phyloP scores from a whole-genome alignment of 305 asterid genomes.

The Vinca major region DNA sequence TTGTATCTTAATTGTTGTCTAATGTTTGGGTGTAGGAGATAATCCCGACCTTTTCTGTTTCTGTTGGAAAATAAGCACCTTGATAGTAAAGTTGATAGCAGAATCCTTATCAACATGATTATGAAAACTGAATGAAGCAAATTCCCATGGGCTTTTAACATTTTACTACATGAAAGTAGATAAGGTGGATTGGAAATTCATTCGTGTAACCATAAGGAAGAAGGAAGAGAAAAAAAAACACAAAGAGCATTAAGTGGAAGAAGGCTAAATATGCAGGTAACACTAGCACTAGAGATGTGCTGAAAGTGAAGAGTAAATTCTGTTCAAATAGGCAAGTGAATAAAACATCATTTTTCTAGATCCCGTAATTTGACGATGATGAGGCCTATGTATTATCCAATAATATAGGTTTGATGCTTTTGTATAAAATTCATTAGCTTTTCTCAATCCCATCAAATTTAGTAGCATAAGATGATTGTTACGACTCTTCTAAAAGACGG shows the following conservation, averaged over 20 bases:
- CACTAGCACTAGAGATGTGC: not conserved
- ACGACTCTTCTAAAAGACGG: not conserved
- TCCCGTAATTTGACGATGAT: not conserved
- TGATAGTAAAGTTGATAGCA: not conserved
- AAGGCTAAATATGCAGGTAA: not conserved
- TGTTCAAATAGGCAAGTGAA: not conserved
- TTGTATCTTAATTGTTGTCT: not conserved
- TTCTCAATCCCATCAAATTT: not conserved
- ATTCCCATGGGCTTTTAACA: not conserved
- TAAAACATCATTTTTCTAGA: not conserved
- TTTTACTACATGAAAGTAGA: not conserved
- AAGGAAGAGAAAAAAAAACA: not conserved
- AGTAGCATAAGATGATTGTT: not conserved
- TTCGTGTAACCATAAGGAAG: not conserved
- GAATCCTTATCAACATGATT: not conserved
- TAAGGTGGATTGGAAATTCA: no score
- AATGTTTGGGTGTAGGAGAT: not conserved
- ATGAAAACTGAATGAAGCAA: not conserved
- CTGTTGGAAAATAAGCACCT: not conserved
- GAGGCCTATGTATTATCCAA: not conserved
- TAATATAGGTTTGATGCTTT: not conserved
- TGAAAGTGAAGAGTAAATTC: not conserved
- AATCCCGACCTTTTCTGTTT: not conserved
- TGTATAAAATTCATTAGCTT: not conserved
- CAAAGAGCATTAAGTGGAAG: not conserved